Conservation (phyloP, 176 grass and related monocot genomes). For the Rhynchospora tenuis region DNA sequence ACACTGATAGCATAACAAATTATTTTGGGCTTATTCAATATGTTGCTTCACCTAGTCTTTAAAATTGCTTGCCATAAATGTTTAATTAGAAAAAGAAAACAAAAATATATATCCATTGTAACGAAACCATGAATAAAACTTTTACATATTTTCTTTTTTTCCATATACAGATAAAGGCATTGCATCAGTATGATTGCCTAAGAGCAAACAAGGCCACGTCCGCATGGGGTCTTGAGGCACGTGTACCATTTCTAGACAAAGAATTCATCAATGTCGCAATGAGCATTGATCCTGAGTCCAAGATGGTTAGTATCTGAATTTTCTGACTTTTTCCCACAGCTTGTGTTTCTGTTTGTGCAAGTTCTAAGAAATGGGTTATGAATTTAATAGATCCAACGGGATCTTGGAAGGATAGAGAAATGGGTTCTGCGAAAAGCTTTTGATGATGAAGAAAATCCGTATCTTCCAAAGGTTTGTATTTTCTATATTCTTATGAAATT, state of each 20-base stretch:
- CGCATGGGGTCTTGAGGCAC: conserved; percentile 73
- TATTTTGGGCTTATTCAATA: too few species aligned
- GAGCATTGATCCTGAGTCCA: conserved; percentile 77
- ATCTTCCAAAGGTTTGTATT: conserved; percentile 58
- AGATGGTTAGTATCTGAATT: conserved; percentile 43
- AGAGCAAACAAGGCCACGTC: conserved; percentile 82
- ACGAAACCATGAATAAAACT: neutral
- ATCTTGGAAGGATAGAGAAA: conserved; percentile 79
- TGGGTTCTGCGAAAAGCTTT: conserved; percentile 81
- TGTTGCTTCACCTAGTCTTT: neutral
- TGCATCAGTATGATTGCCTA: conserved; percentile 85
- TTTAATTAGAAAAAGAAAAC: neutral
- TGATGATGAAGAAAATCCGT: conserved; percentile 60
- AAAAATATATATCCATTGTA: neutral
- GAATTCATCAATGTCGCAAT: conserved; percentile 64
- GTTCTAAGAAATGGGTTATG: neutral
- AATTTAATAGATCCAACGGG: conserved; percentile 46
- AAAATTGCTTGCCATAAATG: neutral
- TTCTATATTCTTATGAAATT: neutral
- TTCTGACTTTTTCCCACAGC: neutral
- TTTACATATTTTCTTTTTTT: neutral
- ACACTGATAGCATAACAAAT: too few species aligned
- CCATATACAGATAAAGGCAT: conserved; percentile 50
- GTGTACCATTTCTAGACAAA: conserved; percentile 90
- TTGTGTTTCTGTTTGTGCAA: neutral